Evolutionary conservation across 2,329 filamentous ascomycete genomes (phyloP), one percentile per base, ranked within the genome.

Genomic region (Pseudogymnoascus sp.): DNA sequence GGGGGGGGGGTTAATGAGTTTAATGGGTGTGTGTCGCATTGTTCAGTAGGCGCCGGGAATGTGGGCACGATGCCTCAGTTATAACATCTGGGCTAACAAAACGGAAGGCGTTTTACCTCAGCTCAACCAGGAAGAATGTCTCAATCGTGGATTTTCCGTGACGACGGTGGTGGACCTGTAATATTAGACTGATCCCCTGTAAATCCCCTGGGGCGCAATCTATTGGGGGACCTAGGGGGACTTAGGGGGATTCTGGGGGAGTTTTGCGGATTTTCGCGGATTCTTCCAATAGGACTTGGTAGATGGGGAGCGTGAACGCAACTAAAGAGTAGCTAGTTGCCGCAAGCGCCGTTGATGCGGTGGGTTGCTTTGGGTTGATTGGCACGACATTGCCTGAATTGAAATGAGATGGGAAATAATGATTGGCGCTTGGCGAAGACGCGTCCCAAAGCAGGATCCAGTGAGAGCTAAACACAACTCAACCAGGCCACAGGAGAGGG

Each of bases 381-480:
- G 47, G 28, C 47, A 54, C n/a, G 28, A 12, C 33, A 16, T 54
- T 18, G 47, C 5, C 5, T 12, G 47, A 33, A 54, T 54, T 54
- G 47, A 33, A 54, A 54, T 54, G 47, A 20, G 47, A 18, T 16
- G 47, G 28, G 47, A 35, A 20, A 54, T 54, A 54, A 16, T 54
- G 47, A 54, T 54, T 54, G 47, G 47, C 47, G 47, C 28, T 54
- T 54, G 47, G 47, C 47, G 47, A 54, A 11, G 28, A 33, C 47
- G 47, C 47, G 28, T 35, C 47, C 28, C 33, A 33, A 54, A 54
- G 28, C 47, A 54, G 47, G 47, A 33, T 54, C 47, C 47, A 54
- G 47, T 54, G 11, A 11, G 47, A 54, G 47, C 47, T 54, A 54
- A 54, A 54, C 47, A 54, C 47, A 54, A 54, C 47, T 54, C 47